Base-by-base conservation (phyloP, 2,329 filamentous ascomycete genomes). In the Sporothrix phasma region DNA sequence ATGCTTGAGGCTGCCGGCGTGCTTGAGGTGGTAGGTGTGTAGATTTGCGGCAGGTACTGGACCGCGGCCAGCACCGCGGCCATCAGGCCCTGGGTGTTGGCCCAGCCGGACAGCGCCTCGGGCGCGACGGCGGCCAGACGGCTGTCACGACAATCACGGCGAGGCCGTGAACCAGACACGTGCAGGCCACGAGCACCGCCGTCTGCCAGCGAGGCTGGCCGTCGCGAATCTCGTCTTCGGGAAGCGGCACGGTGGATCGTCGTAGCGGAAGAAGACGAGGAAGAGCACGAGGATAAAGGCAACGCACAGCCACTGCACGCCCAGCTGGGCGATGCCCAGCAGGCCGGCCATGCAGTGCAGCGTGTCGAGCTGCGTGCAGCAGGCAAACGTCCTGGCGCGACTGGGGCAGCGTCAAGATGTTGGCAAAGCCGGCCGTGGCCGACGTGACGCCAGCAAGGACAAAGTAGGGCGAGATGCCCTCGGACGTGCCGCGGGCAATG, bases 41-140 rank as follows among this genome's bases (percentile, higher is more conserved):
- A 92, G 68, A 99, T 96, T 76, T 99, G 94, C 0, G 94, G 94
- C 17, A 99, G 79, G 75, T 97, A 99, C 76, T 99, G 94, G 24
- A 97, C 83, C 0, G 85, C 88, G 0, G 94, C 90, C 5, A 99
- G 84, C 1, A 84, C 76, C 0, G 90, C 89, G 19, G 90, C 86
- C 73, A 90, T 84, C 65, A 96, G 78, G 1, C 94, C 94, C 11
- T 97, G 83, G 67, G 89, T 79, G 72, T 96, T 92, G 19, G 94
- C 93, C 91, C 92, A 97, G 31, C 78, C 77, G 61, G 87, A 83
- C 1, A 96, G 82, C 65, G 86, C 80, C 1, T 79, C 71, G 0
- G 88, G 89, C 11, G 81, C 78, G 15, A 83, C 82, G 53, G 86
- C 75, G 64, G 85, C 82, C 67, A 96, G 43, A 89, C 79, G 64